phyloP scores from a whole-genome alignment of 805 yeast genomes.

The Hyphopichia homilentoma region DNA sequence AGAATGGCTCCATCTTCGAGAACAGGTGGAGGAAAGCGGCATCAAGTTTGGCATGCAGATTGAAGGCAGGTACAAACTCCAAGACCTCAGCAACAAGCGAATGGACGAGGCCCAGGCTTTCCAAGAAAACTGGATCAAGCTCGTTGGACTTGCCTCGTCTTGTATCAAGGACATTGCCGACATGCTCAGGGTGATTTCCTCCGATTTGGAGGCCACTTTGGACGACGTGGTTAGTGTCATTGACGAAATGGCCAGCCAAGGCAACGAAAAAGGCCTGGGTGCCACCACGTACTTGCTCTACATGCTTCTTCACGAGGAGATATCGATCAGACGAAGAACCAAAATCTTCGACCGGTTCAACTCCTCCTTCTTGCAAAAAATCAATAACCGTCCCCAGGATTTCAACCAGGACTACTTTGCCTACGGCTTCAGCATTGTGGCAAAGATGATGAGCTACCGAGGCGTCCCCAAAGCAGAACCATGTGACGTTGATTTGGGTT shows the following conservation, averaged over 20 bases:
- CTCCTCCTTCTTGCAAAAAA: constrained; percentile 28
- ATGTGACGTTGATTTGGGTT: constrained; percentile 3
- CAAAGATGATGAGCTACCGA: constrained; percentile 49
- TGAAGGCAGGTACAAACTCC: neutral
- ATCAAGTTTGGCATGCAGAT: no score
- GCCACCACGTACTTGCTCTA: constrained; percentile 11
- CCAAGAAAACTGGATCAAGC: constrained; percentile 13
- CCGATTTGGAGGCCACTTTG: constrained; percentile 7
- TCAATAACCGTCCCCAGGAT: constrained; percentile 15
- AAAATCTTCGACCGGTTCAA: constrained; percentile 29
- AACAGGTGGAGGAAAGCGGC: no score
- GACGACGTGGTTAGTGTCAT: constrained; percentile 9
- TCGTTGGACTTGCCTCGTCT: constrained; percentile 16
- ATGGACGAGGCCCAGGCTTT: constrained; percentile 5
- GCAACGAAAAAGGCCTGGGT: constrained; percentile 7
- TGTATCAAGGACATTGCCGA: constrained; percentile 17
- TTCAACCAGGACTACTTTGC: constrained; percentile 56
- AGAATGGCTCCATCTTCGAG: constrained; percentile 11
- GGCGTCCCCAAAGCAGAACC: constrained; percentile 45
- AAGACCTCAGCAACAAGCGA: constrained; percentile 1
- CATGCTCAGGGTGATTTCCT: constrained; percentile 8
- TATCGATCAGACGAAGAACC: constrained; percentile 4
- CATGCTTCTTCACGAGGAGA: constrained; percentile 10
- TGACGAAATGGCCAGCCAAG: constrained; percentile 8
- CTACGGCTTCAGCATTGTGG: constrained; percentile 51